A percentile compares a stretch with the other conserved stretches of the same genome.
Evolutionary conservation across 768 basidiomycete species (phyloP).

Genomic region (Pisolithus sp.): DNA sequence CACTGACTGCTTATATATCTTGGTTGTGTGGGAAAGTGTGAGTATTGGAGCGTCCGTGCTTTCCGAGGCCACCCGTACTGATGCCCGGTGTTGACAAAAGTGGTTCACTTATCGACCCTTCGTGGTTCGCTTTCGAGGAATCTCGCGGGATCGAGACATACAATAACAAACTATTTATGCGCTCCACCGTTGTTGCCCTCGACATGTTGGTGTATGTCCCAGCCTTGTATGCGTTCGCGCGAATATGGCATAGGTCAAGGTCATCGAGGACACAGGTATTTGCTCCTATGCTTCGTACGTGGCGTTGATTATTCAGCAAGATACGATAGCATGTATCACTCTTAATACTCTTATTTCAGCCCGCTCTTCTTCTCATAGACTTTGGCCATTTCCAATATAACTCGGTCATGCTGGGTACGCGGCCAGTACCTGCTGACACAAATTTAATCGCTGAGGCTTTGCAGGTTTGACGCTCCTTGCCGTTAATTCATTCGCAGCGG

Average conservation of each 20-base stretch:
- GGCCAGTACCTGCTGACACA: constrained; percentile 1
- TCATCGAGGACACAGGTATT: constrained; percentile 74
- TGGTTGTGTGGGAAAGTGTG: constrained; percentile 78
- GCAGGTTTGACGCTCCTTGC: constrained; percentile 65
- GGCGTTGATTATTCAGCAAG: neutral
- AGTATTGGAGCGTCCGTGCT: constrained; percentile 25
- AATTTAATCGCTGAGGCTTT: neutral
- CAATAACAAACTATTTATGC: constrained; percentile 72
- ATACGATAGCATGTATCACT: constrained; percentile 44
- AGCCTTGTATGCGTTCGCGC: constrained; percentile 60
- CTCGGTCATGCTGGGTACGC: constrained; percentile 81
- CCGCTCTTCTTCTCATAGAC: constrained; percentile 78
- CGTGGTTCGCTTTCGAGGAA: constrained; percentile 64
- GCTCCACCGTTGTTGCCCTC: constrained; percentile 59
- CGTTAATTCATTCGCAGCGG: constrained; percentile 61
- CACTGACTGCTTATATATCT: constrained; percentile 84
- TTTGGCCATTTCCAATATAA: constrained; percentile 97
- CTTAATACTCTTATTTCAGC: constrained; percentile 71
- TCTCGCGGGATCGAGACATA: constrained; percentile 71
- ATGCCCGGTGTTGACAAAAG: constrained; percentile 24
- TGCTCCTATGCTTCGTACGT: neutral
- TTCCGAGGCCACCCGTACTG: neutral
- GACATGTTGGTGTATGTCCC: constrained; percentile 74
- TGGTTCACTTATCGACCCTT: constrained; percentile 42
- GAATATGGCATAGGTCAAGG: constrained; percentile 58